These are phyloP conservation scores for Globisporangium solare DNA, from an alignment of 352 stramenopile genomes.

Conservation along the genomic window DNA sequence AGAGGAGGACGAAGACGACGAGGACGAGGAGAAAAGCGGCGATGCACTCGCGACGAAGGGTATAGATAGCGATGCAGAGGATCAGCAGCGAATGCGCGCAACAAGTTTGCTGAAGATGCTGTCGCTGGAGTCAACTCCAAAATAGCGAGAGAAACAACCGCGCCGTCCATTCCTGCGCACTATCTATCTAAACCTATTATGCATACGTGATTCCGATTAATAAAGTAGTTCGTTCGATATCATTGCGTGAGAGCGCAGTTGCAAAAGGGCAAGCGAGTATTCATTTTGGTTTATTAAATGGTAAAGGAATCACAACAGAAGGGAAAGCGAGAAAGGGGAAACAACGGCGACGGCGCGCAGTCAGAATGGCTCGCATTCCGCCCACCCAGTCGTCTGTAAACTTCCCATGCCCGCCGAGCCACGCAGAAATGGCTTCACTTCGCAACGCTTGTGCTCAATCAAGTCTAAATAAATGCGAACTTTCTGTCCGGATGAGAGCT, in stretches of 20 bases:
- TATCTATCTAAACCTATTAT: conserved; percentile 3
- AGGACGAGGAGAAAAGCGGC: conserved; percentile 22
- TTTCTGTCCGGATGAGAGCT: conserved; percentile 57
- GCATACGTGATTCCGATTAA: too few relatives aligned
- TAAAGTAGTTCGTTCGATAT: too few relatives aligned
- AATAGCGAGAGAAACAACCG: neutral
- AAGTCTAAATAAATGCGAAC: conserved; percentile 56
- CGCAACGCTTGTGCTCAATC: conserved; percentile 50
- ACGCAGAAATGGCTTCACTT: conserved; percentile 62
- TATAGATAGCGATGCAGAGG: conserved; percentile 4
- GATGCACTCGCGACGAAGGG: conserved; percentile 19
- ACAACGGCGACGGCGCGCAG: neutral
- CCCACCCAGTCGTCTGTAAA: conserved; percentile 52
- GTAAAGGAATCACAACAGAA: conserved; percentile 7
- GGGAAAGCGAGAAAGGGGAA: neutral
- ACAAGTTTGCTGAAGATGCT: conserved; percentile 55
- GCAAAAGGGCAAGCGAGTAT: conserved; percentile 1
- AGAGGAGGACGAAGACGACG: conserved; percentile 25
- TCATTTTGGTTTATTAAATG: neutral
- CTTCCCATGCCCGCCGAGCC: conserved; percentile 35
- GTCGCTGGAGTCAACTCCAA: conserved; percentile 23
- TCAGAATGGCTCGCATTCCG: conserved; percentile 61
- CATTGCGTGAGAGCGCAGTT: too few relatives aligned
- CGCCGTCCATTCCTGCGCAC: neutral
- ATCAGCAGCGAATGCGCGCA: conserved; percentile 16